phyloP scores from a whole-genome alignment of 345 rosid genomes.

The Aurinia saxatilis region DNA sequence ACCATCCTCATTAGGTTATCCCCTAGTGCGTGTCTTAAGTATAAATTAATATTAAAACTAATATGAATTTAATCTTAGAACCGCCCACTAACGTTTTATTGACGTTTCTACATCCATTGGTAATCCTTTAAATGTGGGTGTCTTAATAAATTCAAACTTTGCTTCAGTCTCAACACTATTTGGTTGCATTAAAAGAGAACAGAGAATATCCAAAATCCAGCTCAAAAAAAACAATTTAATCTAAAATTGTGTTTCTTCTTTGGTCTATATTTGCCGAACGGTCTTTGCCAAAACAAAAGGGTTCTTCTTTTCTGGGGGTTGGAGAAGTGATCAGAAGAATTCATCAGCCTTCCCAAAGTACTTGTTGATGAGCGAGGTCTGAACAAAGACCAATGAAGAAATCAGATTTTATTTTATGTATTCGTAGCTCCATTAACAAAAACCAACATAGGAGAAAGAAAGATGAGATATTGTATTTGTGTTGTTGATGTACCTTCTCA shows the following conservation, averaged over 20 bases:
- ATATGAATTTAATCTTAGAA: too few relatives aligned
- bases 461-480: not conserved
- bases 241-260: not conserved
- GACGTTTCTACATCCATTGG: too few relatives aligned
- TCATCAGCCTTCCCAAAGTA: constrained; percentile 11
- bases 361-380: constrained; percentile 6
- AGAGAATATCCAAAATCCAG: not conserved
- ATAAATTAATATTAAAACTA: too few relatives aligned
- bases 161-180: not conserved
- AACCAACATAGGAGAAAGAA: not conserved
- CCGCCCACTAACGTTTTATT: too few relatives aligned
- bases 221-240: not conserved
- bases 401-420: not conserved
- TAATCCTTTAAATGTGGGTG: too few relatives aligned
- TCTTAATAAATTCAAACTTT: not conserved
- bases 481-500: constrained; percentile 2
- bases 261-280: not conserved
- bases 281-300: constrained; percentile 2
- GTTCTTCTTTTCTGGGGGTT: not conserved
- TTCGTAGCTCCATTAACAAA: not conserved
- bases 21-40: too few relatives aligned
- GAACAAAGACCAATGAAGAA: not conserved
- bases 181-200: too few relatives aligned
- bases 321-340: not conserved
- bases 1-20: too few relatives aligned